A percentile compares a stretch with the other conserved stretches of the same genome.
phyloP scores from a whole-genome alignment of 305 asterid species.

The Solanum chacoense region DNA sequence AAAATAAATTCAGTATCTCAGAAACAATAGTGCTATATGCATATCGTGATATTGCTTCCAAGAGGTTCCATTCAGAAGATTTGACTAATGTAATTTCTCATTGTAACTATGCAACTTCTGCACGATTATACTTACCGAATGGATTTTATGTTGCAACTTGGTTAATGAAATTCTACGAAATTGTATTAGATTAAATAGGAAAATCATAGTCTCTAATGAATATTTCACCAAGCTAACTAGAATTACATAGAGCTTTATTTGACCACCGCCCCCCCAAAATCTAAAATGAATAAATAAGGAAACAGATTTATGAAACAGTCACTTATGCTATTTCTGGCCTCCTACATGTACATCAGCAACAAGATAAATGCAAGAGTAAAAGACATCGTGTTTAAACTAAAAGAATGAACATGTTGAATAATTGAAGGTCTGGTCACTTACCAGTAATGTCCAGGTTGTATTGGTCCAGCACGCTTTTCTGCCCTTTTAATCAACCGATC shows the following conservation, averaged over 20 bases:
- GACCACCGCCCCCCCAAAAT: not conserved
- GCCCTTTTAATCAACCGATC: conserved; percentile 54
- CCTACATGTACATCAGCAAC: not conserved
- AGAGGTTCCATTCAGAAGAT: not conserved
- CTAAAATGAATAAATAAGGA: not conserved
- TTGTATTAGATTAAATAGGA: not conserved
- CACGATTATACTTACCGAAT: not conserved
- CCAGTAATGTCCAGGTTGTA: conserved; percentile 87
- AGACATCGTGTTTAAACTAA: not conserved
- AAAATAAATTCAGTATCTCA: not conserved
- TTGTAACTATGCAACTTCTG: not conserved
- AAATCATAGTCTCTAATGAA: not conserved
- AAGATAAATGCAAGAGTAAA: not conserved
- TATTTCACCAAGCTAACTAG: not conserved
- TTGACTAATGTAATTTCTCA: not conserved
- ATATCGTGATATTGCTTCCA: not conserved
- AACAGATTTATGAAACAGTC: not conserved
- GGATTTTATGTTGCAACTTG: not conserved
- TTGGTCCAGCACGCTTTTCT: conserved; percentile 63
- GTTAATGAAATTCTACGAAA: not conserved
- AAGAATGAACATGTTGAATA: not conserved
- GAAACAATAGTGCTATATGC: not conserved
- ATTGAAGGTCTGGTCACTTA: conserved; percentile 12
- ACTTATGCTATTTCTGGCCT: not conserved
- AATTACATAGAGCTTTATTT: not conserved